These are phyloP conservation scores for Phytomonas francai DNA, from an alignment of 208 protist genomes.

Conservation along the genomic window DNA sequence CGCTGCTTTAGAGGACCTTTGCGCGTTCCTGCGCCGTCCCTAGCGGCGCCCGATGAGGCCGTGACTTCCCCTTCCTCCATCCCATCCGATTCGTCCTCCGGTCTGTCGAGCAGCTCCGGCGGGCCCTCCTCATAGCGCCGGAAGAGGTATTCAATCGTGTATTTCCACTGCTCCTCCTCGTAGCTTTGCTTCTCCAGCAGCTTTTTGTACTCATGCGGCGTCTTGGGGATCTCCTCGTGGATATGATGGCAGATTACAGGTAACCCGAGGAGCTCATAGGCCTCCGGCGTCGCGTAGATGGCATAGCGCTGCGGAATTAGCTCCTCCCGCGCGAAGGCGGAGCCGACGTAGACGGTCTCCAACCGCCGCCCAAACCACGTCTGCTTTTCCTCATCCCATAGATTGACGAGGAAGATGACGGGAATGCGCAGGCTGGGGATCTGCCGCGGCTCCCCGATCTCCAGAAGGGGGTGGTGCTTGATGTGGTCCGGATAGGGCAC, in stretches of 20 bases:
- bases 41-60: slow-evolving; percentile 15
- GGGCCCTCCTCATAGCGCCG: slow-evolving; percentile 78
- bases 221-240: slow-evolving; percentile 80
- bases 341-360: slow-evolving; percentile 80
- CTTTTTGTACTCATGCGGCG: slow-evolving; percentile 66
- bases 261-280: slow-evolving; percentile 72
- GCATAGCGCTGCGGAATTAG: slow-evolving; percentile 80
- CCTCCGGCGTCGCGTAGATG: slow-evolving; percentile 84
- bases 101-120: slow-evolving; percentile 62
- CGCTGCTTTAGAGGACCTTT: slow-evolving; percentile 80
- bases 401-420: slow-evolving; percentile 80
- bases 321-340: slow-evolving; percentile 62
- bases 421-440: slow-evolving; percentile 72
- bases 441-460: slow-evolving; percentile 73
- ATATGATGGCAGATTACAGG: slow-evolving; percentile 70
- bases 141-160: slow-evolving; percentile 86
- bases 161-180: slow-evolving; percentile 86
- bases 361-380: slow-evolving; percentile 74
- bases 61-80: slow-evolving; percentile 14
- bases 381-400: slow-evolving; percentile 59
- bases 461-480: slow-evolving; percentile 64
- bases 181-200: slow-evolving; percentile 81
- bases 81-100: slow-evolving; percentile 35
- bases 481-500: slow-evolving; percentile 69
- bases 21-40: slow-evolving; percentile 40